phyloP scores from a whole-genome alignment of 1,139 yeast species.

The Hyphopichia wangnamkhiaoensis region DNA sequence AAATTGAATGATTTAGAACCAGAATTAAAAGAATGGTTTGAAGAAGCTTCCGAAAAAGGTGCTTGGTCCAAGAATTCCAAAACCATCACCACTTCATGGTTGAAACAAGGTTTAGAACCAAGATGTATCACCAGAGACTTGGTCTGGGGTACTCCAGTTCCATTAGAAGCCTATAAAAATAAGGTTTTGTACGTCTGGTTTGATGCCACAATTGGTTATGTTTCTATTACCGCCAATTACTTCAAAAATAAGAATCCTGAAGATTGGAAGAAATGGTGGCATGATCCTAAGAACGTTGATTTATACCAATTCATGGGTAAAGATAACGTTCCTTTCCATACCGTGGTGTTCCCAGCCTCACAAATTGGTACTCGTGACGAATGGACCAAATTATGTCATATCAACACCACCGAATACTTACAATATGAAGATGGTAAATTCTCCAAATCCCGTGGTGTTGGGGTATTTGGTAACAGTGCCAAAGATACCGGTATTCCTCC shows the following conservation, averaged over 20 bases:
- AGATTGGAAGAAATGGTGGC: constrained; percentile 88
- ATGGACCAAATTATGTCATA: constrained; percentile 91
- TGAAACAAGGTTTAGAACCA: constrained; percentile 88
- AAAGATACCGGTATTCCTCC: constrained; percentile 88
- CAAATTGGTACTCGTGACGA: constrained; percentile 82
- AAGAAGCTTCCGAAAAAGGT: constrained; percentile 66
- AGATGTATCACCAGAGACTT: constrained; percentile 97
- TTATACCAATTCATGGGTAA: constrained; percentile 98
- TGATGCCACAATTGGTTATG: constrained; percentile 96
- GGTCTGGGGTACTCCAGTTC: constrained; percentile 98
- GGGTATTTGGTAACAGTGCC: constrained; percentile 98
- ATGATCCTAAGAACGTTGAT: constrained; percentile 77
- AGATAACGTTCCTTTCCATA: constrained; percentile 98
- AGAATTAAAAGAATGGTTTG: constrained; percentile 71
- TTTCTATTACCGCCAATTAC: constrained; percentile 93
- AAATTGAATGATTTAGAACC: constrained; percentile 82
- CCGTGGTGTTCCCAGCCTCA: constrained; percentile 94
- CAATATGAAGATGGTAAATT: constrained; percentile 98
- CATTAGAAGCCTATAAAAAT: constrained; percentile 74
- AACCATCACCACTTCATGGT: constrained; percentile 88
- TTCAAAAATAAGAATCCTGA: constrained; percentile 51
- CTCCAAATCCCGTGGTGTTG: constrained; percentile 93
- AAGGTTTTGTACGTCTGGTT: constrained; percentile 98
- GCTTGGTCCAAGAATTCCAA: constrained; percentile 90
- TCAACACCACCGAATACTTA: constrained; percentile 92